Conservation (phyloP, 139 green algal genomes). For the Volvox reticuliferus region DNA sequence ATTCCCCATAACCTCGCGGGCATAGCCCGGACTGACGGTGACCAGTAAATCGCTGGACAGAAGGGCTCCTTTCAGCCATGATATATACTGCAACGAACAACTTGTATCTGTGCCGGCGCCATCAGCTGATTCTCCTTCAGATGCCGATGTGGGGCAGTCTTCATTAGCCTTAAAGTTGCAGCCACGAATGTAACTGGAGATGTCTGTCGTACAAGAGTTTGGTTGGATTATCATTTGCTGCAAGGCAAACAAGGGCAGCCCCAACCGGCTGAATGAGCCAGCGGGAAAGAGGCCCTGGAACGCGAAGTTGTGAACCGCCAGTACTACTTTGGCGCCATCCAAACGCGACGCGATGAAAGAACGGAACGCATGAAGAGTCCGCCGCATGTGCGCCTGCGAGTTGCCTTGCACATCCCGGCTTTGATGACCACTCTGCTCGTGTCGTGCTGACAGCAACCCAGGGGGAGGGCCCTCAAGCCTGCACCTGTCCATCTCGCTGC, state of each 20-base stretch:
- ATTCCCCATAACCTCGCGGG: constrained; percentile 65
- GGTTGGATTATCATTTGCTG: constrained; percentile 35
- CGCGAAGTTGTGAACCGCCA: constrained; percentile 73
- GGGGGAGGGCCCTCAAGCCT: neutral
- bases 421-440: neutral
- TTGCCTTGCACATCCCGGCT: no score
- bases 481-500: no score
- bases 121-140: no score
- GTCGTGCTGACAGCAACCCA: neutral
- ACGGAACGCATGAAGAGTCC: constrained; percentile 49
- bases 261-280: constrained; percentile 47
- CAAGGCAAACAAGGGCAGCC: constrained; percentile 46
- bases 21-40: constrained; percentile 87
- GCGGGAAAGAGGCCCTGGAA: constrained; percentile 62
- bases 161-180: no score
- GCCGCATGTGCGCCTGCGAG: constrained; percentile 9
- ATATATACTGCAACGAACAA: constrained; percentile 51
- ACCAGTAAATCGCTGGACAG: constrained; percentile 67
- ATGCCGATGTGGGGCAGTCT: no score
- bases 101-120: no score
- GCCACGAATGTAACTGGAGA: no score
- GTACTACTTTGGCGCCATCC: constrained; percentile 52
- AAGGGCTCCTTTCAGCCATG: constrained; percentile 82
- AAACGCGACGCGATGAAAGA: constrained; percentile 40
- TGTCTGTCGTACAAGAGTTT: no score